phyloP scores from a whole-genome alignment of 1,284 basidiomycete genomes.

The Ustanciosporium gigantosporum region DNA sequence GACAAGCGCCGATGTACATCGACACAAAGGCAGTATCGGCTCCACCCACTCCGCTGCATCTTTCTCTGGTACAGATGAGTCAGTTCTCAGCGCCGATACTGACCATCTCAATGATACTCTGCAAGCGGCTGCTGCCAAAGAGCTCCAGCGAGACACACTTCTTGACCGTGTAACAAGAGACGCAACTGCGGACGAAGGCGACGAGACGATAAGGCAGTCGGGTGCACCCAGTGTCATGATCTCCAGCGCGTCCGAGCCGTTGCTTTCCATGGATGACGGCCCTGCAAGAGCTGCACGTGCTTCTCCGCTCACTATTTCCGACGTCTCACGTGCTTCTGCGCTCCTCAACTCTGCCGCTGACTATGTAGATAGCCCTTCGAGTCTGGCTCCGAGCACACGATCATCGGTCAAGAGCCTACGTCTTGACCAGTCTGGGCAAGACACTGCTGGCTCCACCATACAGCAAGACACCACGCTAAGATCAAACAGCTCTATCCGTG shows the following conservation, averaged over 20 bases:
- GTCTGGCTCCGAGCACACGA: conserved; percentile 11
- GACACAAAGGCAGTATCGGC: conserved; percentile 13
- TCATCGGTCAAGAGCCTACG: conserved; percentile 14
- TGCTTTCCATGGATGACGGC: conserved; percentile 1
- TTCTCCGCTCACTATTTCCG: not conserved
- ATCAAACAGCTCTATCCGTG: too few species aligned
- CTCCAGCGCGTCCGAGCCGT: conserved; percentile 26
- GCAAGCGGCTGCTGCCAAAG: conserved; percentile 1
- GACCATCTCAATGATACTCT: conserved; percentile 8
- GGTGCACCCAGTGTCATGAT: conserved; percentile 16
- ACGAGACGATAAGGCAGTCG: not conserved
- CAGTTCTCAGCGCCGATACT: conserved; percentile 9
- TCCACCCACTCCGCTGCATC: conserved; percentile 2
- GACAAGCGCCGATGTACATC: not conserved
- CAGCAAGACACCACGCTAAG: too few species aligned
- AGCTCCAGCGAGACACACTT: not conserved
- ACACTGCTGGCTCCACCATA: too few species aligned
- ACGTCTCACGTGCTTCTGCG: not conserved
- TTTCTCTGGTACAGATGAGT: conserved; percentile 1
- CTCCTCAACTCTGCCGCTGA: conserved; percentile 1
- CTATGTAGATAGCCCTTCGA: conserved; percentile 24
- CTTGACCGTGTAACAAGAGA: not conserved
- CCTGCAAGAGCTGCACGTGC: not conserved
- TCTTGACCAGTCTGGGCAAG: not conserved
- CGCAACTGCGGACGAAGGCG: not conserved